Base-by-base conservation (phyloP, 768 basidiomycete genomes). In the Solioccasus polychromus region DNA sequence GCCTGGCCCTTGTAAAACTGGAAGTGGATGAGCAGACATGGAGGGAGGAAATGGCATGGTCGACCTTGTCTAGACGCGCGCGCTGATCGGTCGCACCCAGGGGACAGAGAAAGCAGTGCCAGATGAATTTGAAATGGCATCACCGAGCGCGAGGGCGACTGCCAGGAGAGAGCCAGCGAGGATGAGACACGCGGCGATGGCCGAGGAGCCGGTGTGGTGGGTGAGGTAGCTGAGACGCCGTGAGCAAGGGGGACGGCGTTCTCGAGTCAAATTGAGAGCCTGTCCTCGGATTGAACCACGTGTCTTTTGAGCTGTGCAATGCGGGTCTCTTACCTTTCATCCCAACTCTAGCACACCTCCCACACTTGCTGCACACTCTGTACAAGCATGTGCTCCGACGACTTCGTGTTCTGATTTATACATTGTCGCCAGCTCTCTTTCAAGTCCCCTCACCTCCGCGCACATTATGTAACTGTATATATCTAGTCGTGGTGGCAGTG, bases 311-410 rank as follows among this genome's bases (percentile, higher is more conserved):
- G 53, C 62, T 90, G 4, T 76, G 80, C 44, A 71, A 72, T 42
- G 80, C 78, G 59, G 47, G 74, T 35, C 20, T 44, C 57, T 57
- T 9, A 46, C 47, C 3, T 60, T n/a, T 59, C 7, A 75, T 75
- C 50, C 88, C 87, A 5, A 80, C 82, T 5, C 65, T 85, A 3
- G n/a, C n/a, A n/a, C 86, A 88, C 51, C 78, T 92, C 31, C 77
- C 89, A 1, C 85, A 88, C 47, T 68, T 92, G 18, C 67, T 92
- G 24, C 81, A 82, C 23, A 91, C 87, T 0, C 64, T 92, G 3
- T 88, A 88, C 68, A 90, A 90, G 57, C 80, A 90, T 54, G 77
- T 88, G 14, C 72, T 92, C 5, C 82, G 82, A 0, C 76, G 89
- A 6, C 79, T 74, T 41, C 73, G 90, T 14, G 78, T 92, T n/a